Conservation (phyloP, 495 filamentous ascomycete genomes). For the Neurospora cerealis region DNA sequence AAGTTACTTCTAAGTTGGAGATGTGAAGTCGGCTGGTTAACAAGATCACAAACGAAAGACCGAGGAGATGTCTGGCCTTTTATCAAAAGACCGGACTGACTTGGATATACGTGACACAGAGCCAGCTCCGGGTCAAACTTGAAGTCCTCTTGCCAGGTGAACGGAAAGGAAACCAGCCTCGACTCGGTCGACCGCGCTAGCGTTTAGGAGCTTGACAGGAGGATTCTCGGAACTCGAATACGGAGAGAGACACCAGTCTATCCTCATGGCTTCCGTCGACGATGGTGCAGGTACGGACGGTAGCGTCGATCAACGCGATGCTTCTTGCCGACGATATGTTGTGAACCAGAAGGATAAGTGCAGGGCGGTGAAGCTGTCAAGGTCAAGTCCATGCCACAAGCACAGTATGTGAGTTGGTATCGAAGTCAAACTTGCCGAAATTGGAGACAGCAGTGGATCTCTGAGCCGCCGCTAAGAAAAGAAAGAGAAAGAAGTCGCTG, state of each 20-base stretch:
- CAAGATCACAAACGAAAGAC: not conserved
- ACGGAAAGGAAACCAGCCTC: not conserved
- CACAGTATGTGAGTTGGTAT: not conserved
- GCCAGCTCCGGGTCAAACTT: not conserved
- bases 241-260: not conserved
- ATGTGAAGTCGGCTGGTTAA: not conserved
- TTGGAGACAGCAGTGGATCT: not conserved
- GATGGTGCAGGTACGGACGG: not conserved
- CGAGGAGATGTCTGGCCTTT: not conserved
- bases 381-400: not conserved
- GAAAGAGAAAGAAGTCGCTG: not conserved
- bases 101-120: not conserved
- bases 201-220: not conserved
- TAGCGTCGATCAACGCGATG: not conserved
- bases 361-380: not conserved
- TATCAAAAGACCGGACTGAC: not conserved
- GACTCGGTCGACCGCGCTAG: not conserved
- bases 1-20: not conserved
- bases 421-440: not conserved
- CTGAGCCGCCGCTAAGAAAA: not conserved
- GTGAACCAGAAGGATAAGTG: not conserved
- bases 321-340: not conserved
- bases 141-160: not conserved
- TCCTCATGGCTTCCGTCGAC: not conserved
- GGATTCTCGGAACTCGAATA: not conserved